phyloP scores from a whole-genome alignment of 345 rosid genomes.

The Trapa bicornis region DNA sequence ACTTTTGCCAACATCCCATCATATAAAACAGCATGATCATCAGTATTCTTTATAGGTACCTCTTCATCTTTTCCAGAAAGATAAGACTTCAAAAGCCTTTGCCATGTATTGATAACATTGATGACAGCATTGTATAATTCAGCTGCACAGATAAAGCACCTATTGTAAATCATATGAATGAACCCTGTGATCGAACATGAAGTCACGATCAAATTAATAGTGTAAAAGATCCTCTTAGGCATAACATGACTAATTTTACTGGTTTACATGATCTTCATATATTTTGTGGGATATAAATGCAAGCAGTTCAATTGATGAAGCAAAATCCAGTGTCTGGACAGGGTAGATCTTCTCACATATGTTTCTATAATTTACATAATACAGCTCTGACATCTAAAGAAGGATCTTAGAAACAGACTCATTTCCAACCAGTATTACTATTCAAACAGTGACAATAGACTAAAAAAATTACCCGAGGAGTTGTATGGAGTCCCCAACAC shows the following conservation, averaged over 20 bases:
- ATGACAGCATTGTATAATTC: slow-evolving; percentile 41
- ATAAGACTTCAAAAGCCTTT: slow-evolving; percentile 45
- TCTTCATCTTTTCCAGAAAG: slow-evolving; percentile 64
- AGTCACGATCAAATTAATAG: neutral
- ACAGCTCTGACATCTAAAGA: neutral
- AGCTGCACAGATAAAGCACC: slow-evolving; percentile 23
- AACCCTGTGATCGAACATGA: neutral
- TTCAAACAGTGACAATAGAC: neutral
- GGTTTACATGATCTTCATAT: neutral
- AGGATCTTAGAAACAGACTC: neutral
- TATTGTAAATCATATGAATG: neutral
- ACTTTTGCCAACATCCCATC: neutral
- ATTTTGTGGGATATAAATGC: neutral
- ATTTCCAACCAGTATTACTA: neutral
- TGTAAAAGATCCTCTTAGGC: neutral
- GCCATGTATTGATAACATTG: slow-evolving; percentile 39
- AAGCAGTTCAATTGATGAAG: neutral
- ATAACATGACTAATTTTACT: neutral
- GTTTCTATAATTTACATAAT: neutral
- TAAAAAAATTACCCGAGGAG: slow-evolving; percentile 25
- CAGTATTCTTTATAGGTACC: slow-evolving; percentile 25
- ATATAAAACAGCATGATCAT: neutral
- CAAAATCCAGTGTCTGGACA: neutral
- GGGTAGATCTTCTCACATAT: neutral
- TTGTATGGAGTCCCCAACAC: slow-evolving; percentile 44